These are phyloP conservation scores for Gossypium mustelinum DNA, from an alignment of 345 rosid species.

Conservation along the genomic window DNA sequence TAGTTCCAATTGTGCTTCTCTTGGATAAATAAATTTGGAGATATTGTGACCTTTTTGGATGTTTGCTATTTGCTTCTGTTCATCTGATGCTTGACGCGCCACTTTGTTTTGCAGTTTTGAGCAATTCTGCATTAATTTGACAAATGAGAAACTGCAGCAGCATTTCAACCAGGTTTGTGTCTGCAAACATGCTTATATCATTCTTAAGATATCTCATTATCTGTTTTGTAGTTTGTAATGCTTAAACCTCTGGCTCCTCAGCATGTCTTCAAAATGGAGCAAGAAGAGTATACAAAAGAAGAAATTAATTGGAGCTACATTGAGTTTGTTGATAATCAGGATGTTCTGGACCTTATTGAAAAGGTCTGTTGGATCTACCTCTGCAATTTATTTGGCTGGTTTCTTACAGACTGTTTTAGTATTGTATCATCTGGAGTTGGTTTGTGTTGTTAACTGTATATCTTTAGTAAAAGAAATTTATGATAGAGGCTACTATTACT, in stretches of 20 bases:
- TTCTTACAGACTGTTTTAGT: conserved; percentile 11
- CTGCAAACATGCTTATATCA: conserved; percentile 8
- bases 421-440: background rate
- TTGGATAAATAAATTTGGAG: background rate
- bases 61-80: conserved; percentile 24
- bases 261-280: conserved; percentile 99
- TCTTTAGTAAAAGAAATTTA: background rate
- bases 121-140: conserved; percentile 98
- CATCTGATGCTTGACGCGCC: conserved; percentile 14
- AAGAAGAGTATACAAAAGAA: conserved; percentile 95
- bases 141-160: conserved; percentile 98
- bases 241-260: conserved; percentile 32
- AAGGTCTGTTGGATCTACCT: conserved; percentile 50
- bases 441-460: background rate
- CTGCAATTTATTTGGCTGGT: conserved; percentile 17
- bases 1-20: background rate
- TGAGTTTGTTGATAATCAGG: conserved; percentile 93
- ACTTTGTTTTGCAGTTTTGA: conserved; percentile 71
- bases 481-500: background rate
- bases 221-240: conserved; percentile 21
- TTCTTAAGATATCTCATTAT: conserved; percentile 20
- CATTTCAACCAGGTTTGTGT: conserved; percentile 93
- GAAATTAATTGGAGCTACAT: conserved; percentile 99
- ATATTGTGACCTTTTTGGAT: background rate
- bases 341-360: conserved; percentile 91